phyloP scores from a whole-genome alignment of 345 rosid species.

The Eucalyptus polyanthemos region DNA sequence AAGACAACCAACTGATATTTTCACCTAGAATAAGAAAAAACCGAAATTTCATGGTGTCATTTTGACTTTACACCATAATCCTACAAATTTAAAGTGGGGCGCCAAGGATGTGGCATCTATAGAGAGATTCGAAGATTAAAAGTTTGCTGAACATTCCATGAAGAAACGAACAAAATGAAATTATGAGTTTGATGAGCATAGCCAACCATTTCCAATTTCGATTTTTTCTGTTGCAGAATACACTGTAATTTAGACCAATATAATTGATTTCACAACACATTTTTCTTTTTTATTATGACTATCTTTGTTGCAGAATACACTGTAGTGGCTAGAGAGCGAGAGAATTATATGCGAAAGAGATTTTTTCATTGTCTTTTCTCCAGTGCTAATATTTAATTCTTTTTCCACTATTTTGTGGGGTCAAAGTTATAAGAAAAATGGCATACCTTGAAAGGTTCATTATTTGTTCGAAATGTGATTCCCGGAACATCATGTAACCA shows the following conservation, averaged over 20 bases:
- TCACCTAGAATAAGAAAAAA: neutral
- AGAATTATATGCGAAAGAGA: neutral
- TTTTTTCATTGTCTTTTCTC: neutral
- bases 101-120: neutral
- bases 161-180: neutral
- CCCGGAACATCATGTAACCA: constrained; percentile 82
- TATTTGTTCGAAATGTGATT: constrained; percentile 61
- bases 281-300: neutral
- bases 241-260: neutral
- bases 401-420: neutral
- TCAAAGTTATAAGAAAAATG: neutral
- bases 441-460: constrained; percentile 65
- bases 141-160: neutral
- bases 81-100: neutral
- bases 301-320: neutral
- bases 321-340: neutral
- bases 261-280: neutral
- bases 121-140: neutral
- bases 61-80: neutral
- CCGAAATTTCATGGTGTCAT: neutral
- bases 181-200: neutral
- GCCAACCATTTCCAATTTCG: neutral
- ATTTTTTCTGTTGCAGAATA: neutral
- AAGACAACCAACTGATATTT: neutral
- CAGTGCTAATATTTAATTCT: neutral